These are phyloP conservation scores for Udeniomyces megalosporus DNA, from an alignment of 768 basidiomycete species.

Conservation along the genomic window DNA sequence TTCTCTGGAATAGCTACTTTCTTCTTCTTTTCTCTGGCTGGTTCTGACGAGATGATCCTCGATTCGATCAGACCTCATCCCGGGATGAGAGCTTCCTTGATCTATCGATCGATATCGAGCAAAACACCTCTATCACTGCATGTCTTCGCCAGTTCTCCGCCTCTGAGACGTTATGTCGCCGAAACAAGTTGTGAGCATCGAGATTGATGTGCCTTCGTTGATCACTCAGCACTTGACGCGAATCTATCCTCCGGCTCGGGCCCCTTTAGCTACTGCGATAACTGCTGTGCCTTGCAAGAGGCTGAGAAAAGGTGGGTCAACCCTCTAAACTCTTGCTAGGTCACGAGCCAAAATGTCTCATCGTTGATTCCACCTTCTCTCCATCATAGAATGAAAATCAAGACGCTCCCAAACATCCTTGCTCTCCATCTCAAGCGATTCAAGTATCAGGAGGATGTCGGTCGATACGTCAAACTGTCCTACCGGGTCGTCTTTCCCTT, in stretches of 20 bases:
- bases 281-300: constrained; percentile 90
- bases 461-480: constrained; percentile 81
- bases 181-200: constrained; percentile 58
- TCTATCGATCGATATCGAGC: constrained; percentile 97
- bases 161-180: constrained; percentile 94
- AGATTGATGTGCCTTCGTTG: no score
- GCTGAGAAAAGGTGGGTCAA: constrained; percentile 77
- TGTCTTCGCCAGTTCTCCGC: constrained; percentile 94
- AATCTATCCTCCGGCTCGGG: no score
- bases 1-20: no score
- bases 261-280: constrained; percentile 81
- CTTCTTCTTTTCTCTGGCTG: no score
- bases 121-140: constrained; percentile 89
- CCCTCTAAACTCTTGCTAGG: not conserved
- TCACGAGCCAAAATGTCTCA: no score
- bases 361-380: not conserved
- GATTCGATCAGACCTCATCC: constrained; percentile 49
- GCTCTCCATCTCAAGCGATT: constrained; percentile 94
- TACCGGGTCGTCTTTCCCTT: constrained; percentile 95
- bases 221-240: no score
- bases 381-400: constrained; percentile 85
- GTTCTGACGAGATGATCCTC: not conserved
- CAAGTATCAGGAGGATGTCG: constrained; percentile 89
- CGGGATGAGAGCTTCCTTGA: constrained; percentile 94
- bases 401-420: constrained; percentile 83